These are phyloP conservation scores for Babesia sp. DNA, from an alignment of 169 alveolate genomes.

Conservation along the genomic window DNA sequence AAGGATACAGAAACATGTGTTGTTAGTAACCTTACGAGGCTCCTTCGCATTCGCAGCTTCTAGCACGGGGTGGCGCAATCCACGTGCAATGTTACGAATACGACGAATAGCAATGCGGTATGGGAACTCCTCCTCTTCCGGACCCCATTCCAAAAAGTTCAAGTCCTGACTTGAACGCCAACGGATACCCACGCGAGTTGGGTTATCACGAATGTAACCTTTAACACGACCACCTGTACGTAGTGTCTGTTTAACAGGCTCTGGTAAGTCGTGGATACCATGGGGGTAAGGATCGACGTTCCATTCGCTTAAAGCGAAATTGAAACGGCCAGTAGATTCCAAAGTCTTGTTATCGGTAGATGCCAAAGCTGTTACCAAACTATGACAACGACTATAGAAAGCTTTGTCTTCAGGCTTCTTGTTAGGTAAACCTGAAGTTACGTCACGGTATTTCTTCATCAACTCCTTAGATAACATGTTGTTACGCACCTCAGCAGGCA, in stretches of 20 bases:
- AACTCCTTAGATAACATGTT: conserved; percentile 67
- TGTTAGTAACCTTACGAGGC: conserved; percentile 83
- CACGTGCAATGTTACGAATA: conserved; percentile 87
- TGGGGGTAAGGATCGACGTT: conserved; percentile 90
- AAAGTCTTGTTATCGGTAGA: conserved; percentile 55
- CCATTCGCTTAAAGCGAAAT: conserved; percentile 85
- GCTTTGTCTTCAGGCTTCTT: conserved; percentile 69
- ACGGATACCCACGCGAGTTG: conserved; percentile 63
- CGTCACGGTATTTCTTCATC: conserved; percentile 61
- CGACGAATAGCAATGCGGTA: conserved; percentile 83
- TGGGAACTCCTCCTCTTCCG: conserved; percentile 78
- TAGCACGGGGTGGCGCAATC: conserved; percentile 83
- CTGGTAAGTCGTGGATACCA: conserved; percentile 90
- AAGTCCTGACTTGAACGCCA: conserved; percentile 86
- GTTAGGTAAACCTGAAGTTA: conserved; percentile 58
- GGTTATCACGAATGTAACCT: conserved; percentile 69
- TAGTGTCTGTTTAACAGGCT: conserved; percentile 80
- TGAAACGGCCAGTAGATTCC: conserved; percentile 69
- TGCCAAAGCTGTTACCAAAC: conserved; percentile 63
- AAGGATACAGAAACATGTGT: conserved; percentile 77
- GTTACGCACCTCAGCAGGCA: conserved; percentile 71
- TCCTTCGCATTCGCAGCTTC: conserved; percentile 83
- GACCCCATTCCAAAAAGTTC: conserved; percentile 85
- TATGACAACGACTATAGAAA: conserved; percentile 45
- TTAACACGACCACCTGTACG: conserved; percentile 84